Evolutionary conservation across 164 flowering plant genomes (phyloP).

Genomic region (Warburgia ugandensis): DNA sequence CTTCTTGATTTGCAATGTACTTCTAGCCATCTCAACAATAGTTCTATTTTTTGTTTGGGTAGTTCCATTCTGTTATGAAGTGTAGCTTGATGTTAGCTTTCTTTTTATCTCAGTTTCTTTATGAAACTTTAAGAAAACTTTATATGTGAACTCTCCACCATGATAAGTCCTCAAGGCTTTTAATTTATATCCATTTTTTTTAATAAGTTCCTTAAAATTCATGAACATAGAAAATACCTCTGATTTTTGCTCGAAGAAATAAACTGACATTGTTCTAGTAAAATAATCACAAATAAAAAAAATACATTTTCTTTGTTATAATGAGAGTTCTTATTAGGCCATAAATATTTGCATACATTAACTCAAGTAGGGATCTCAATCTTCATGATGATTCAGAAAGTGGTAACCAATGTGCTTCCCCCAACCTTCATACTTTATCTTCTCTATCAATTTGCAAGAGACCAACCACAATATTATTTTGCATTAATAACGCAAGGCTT

Average conservation of each 20-base stretch:
- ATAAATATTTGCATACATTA: neutral
- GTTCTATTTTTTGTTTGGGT: neutral
- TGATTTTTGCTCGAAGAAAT: conserved; percentile 8
- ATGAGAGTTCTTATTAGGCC: conserved; percentile 3
- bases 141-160: neutral
- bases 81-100: neutral
- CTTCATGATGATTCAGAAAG: neutral
- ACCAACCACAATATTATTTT: neutral
- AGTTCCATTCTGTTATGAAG: conserved; percentile 4
- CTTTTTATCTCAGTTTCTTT: conserved; percentile 6
- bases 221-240: conserved; percentile 2
- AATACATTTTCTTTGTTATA: neutral
- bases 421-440: conserved; percentile 4
- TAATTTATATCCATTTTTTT: neutral
- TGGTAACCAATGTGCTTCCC: neutral
- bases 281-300: conserved; percentile 13
- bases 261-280: conserved; percentile 12
- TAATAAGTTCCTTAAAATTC: conserved; percentile 10
- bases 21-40: neutral
- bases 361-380: neutral
- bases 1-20: neutral
- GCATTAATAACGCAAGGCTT: neutral
- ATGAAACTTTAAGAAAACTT: conserved; percentile 7
- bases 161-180: neutral
- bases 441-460: neutral